These are phyloP conservation scores for Lepidopterella palustris DNA, from an alignment of 495 filamentous ascomycete species.

Conservation along the genomic window DNA sequence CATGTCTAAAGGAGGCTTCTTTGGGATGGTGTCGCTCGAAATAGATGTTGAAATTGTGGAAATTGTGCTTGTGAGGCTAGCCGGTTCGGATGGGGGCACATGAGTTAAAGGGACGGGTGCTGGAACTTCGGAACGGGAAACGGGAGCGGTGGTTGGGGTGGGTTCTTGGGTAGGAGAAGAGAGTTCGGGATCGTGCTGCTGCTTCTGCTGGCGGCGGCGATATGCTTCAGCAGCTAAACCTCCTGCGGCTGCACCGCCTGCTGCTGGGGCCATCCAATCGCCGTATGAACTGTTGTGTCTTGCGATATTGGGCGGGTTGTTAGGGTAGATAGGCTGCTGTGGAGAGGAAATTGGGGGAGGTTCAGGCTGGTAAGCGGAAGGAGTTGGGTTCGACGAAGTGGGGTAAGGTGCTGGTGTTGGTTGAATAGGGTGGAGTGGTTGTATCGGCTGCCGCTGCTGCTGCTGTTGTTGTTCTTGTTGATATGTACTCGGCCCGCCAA, in stretches of 20 bases:
- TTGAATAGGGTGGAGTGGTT: not conserved
- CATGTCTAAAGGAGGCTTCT: conserved; percentile 21
- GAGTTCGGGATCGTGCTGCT: conserved; percentile 1
- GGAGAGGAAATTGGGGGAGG: not conserved
- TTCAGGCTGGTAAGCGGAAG: not conserved
- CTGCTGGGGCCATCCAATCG: conserved; percentile 38
- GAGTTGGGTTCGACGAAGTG: conserved; percentile 1
- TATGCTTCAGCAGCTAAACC: conserved; percentile 27
- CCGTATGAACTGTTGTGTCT: conserved; percentile 32
- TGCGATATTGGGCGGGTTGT: not conserved
- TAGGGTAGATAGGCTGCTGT: not conserved
- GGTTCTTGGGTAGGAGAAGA: too few species aligned
- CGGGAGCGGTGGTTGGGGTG: not conserved
- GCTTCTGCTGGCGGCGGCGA: conserved; percentile 15
- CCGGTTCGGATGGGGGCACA: conserved; percentile 5
- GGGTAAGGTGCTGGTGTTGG: not conserved
- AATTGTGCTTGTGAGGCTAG: conserved; percentile 17
- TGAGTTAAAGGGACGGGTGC: not conserved
- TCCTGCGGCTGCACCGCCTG: conserved; percentile 32
- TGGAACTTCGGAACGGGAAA: not conserved
- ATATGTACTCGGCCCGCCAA: not conserved
- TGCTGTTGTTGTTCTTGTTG: too few species aligned
- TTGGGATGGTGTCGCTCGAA: not conserved
- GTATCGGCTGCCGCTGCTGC: too few species aligned
- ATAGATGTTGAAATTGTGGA: not conserved